A percentile compares a stretch with the other conserved stretches of the same genome.
Evolutionary conservation across 2,329 filamentous ascomycete species (phyloP).

Genomic region (Hypoxylon sp.): DNA sequence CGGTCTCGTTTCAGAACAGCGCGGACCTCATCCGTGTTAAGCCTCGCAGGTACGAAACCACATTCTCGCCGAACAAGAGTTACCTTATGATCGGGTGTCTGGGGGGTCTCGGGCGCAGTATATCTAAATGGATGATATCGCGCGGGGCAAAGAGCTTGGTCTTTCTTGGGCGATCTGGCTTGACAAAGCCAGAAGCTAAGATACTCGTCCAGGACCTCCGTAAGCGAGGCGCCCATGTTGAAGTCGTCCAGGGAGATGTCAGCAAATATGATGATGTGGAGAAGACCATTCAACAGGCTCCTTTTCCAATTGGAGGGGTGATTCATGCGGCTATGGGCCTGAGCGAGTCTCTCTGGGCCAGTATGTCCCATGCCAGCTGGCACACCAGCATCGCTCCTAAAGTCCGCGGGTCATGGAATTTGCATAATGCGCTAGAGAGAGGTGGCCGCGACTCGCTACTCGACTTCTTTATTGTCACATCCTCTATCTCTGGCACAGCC

Average conservation of each 20-base stretch:
- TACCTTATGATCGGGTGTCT: conserved; percentile 52
- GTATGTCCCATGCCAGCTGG: conserved; percentile 47
- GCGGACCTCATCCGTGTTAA: conserved; percentile 5
- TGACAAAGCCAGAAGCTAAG: conserved; percentile 30
- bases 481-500: conserved; percentile 48
- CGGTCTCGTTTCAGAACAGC: conserved; percentile 8
- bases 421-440: conserved; percentile 41
- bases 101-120: conserved; percentile 47
- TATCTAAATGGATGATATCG: conserved; percentile 45
- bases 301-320: conserved; percentile 47
- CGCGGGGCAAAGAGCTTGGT: conserved; percentile 50
- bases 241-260: conserved; percentile 36
- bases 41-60: conserved; percentile 3
- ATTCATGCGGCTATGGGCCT: conserved; percentile 54
- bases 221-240: background rate
- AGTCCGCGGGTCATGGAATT: conserved; percentile 43
- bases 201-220: conserved; percentile 35
- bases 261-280: conserved; percentile 4
- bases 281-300: background rate
- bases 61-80: conserved; percentile 38
- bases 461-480: conserved; percentile 52
- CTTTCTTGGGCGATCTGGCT: conserved; percentile 49
- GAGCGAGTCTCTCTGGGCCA: conserved; percentile 45
- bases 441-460: conserved; percentile 48
- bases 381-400: conserved; percentile 47